These are phyloP conservation scores for Rhodomyrtus tomentosa DNA, from an alignment of 345 rosid genomes.

Conservation along the genomic window DNA sequence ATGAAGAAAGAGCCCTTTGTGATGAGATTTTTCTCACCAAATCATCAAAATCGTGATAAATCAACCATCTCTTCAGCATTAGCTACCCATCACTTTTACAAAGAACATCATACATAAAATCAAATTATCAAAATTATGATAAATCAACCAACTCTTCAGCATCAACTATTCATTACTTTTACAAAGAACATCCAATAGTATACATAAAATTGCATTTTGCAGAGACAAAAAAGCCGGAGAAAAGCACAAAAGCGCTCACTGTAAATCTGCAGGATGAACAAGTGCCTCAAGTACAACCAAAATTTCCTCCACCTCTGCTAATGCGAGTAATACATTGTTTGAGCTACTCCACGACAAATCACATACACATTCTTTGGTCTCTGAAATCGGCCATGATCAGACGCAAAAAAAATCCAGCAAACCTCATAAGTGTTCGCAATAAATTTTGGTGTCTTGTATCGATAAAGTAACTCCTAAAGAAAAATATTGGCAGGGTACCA, in stretches of 20 bases:
- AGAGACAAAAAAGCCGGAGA: background rate
- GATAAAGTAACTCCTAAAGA: constrained; percentile 8
- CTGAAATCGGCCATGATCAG: background rate
- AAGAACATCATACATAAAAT: background rate
- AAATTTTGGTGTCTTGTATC: constrained; percentile 5
- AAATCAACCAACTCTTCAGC: background rate
- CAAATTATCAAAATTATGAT: no score
- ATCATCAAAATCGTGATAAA: background rate
- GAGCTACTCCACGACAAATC: background rate
- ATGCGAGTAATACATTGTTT: background rate
- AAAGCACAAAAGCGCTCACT: background rate
- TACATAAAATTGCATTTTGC: background rate
- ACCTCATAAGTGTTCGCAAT: constrained; percentile 7
- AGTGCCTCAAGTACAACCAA: background rate
- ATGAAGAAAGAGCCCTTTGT: background rate
- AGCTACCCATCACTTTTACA: background rate
- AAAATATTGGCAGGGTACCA: background rate
- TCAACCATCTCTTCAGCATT: background rate
- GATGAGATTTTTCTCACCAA: background rate
- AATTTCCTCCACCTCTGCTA: background rate
- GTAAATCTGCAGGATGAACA: background rate
- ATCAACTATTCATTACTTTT: background rate
- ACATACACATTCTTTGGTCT: background rate
- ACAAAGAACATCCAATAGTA: background rate
- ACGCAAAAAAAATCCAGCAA: constrained; percentile 1